A percentile compares a stretch with the other conserved stretches of the same genome.
Conservation (phyloP, 371 early-diverging fungal species). For the Chytridium lagenaria region DNA sequence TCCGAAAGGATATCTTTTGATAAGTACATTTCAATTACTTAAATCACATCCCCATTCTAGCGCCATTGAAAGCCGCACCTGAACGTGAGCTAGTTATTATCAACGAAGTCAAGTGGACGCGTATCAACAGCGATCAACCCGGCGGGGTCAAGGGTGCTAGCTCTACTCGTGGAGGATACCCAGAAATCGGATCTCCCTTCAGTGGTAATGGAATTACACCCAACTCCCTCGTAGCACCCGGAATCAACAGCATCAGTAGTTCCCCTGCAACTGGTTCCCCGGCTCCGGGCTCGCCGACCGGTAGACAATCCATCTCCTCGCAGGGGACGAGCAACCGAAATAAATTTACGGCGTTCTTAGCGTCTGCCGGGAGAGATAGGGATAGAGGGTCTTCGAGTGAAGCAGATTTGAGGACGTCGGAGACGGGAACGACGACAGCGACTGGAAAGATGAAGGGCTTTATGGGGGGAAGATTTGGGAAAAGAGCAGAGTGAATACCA, state of each 20-base stretch:
- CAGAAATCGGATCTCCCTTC: no score
- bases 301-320: background rate
- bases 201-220: background rate
- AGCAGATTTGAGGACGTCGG: background rate
- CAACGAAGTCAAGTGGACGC: constrained; percentile 18
- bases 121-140: constrained; percentile 5
- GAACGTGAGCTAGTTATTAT: constrained; percentile 8
- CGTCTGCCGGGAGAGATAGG: background rate
- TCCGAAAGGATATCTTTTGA: background rate
- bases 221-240: background rate
- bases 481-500: background rate
- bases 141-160: background rate
- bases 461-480: background rate
- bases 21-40: no score
- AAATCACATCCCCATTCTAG: background rate
- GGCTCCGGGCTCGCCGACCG: background rate
- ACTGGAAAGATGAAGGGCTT: constrained; percentile 5
- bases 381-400: background rate
- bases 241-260: background rate
- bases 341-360: constrained; percentile 4
- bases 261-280: constrained; percentile 1
- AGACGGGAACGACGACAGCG: background rate
- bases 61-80: background rate
- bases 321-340: constrained; percentile 1
- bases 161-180: no score